A percentile compares a stretch with the other conserved stretches of the same genome.
Evolutionary conservation across 2,329 filamentous ascomycete genomes (phyloP).

Genomic region (Ophiocordyceps camponoti-leonardi): DNA sequence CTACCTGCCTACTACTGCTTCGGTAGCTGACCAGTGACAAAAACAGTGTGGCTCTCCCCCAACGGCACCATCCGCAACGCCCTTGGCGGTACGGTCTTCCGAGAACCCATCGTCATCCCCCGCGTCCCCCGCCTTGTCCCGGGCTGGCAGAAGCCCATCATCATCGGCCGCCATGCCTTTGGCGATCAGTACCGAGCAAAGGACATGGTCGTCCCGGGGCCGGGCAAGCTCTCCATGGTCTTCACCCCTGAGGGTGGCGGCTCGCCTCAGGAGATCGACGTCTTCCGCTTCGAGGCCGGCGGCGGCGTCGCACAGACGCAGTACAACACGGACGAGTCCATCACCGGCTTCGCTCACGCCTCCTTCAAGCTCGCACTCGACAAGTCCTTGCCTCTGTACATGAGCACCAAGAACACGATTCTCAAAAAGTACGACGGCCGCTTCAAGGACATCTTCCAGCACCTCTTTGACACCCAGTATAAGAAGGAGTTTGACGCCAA

Average conservation of each 20-base stretch:
- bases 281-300: constrained; percentile 73
- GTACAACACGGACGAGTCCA: constrained; percentile 97
- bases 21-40: constrained; percentile 22
- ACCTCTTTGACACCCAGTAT: constrained; percentile 80
- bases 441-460: constrained; percentile 99
- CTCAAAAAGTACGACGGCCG: constrained; percentile 96
- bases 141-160: constrained; percentile 97
- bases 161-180: constrained; percentile 96
- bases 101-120: constrained; percentile 94
- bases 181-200: constrained; percentile 98
- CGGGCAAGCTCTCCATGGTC: constrained; percentile 85
- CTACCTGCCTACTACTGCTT: neutral
- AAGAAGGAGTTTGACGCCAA: constrained; percentile 77
- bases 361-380: constrained; percentile 88
- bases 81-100: constrained; percentile 90
- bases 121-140: constrained; percentile 84
- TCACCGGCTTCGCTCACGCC: constrained; percentile 85
- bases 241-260: constrained; percentile 79
- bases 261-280: constrained; percentile 70
- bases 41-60: constrained; percentile 85
- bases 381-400: constrained; percentile 86
- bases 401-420: constrained; percentile 99
- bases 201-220: constrained; percentile 66
- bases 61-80: constrained; percentile 74
- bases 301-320: constrained; percentile 86